Evolutionary conservation across 2,329 filamentous ascomycete genomes (phyloP).

Genomic region (Sphaceloma murrayae): DNA sequence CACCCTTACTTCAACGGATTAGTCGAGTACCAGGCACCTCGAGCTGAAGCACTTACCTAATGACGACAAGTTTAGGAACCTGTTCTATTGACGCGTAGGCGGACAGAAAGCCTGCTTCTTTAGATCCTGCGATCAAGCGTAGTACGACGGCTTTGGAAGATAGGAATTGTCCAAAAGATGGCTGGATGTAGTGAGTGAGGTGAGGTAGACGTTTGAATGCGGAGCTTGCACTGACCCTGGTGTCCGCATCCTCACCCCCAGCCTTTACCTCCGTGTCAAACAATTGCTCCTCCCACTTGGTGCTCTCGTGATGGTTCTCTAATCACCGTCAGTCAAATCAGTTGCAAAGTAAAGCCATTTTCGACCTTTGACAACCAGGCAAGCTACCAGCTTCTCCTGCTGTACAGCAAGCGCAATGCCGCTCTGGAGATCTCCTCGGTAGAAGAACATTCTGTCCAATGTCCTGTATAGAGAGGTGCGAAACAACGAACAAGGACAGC

Average conservation of each 20-base stretch:
- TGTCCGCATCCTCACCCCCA: too few relatives aligned
- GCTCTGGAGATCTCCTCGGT: slow-evolving; percentile 66
- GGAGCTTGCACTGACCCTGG: slow-evolving; percentile 1
- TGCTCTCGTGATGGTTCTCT: slow-evolving; percentile 64
- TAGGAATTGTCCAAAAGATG: slow-evolving; percentile 37
- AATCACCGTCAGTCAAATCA: neutral
- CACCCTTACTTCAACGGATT: slow-evolving; percentile 14
- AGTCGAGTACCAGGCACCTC: neutral
- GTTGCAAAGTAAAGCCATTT: slow-evolving; percentile 34
- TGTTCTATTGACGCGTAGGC: slow-evolving; percentile 74
- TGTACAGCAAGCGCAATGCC: slow-evolving; percentile 69
- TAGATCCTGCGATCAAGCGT: slow-evolving; percentile 59
- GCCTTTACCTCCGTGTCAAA: slow-evolving; percentile 18
- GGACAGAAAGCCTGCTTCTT: slow-evolving; percentile 71
- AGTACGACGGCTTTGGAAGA: slow-evolving; percentile 57
- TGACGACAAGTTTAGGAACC: slow-evolving; percentile 69
- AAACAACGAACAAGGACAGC: too few relatives aligned
- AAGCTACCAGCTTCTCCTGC: slow-evolving; percentile 68
- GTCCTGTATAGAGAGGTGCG: too few relatives aligned
- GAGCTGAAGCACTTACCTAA: slow-evolving; percentile 30
- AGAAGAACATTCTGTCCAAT: slow-evolving; percentile 56
- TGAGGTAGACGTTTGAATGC: neutral
- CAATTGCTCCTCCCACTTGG: slow-evolving; percentile 32
- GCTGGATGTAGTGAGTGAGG: slow-evolving; percentile 4
- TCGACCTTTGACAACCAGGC: slow-evolving; percentile 58